These are phyloP conservation scores for Phytophthora pini DNA, from an alignment of 352 stramenopile species.

Conservation along the genomic window DNA sequence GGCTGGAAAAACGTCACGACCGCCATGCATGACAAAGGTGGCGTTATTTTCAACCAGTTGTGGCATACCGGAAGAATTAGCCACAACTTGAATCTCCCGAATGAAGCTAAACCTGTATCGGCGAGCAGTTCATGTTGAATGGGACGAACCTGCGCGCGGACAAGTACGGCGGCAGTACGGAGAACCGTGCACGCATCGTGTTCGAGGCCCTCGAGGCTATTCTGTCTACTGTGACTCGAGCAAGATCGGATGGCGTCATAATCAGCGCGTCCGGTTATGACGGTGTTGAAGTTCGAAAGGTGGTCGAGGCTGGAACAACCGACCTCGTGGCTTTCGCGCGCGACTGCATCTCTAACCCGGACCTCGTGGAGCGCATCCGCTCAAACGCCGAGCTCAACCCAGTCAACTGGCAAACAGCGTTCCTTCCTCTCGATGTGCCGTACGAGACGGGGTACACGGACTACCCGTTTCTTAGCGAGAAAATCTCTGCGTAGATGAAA, in stretches of 20 bases:
- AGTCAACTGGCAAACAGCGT: slow-evolving; percentile 40
- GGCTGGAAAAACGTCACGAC: slow-evolving; percentile 70
- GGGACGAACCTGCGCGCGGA: slow-evolving; percentile 71
- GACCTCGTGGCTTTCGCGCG: slow-evolving; percentile 66
- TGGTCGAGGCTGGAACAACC: slow-evolving; percentile 41
- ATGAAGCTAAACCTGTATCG: slow-evolving; percentile 54
- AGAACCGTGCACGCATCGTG: slow-evolving; percentile 81
- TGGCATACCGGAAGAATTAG: slow-evolving; percentile 83
- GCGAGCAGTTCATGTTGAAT: slow-evolving; percentile 82
- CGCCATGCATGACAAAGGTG: slow-evolving; percentile 78
- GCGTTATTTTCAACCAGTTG: slow-evolving; percentile 83
- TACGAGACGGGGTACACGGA: slow-evolving; percentile 51
- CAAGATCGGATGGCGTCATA: slow-evolving; percentile 49
- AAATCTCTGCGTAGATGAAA: slow-evolving; percentile 2
- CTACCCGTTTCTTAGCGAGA: slow-evolving; percentile 36
- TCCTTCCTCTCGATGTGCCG: slow-evolving; percentile 29
- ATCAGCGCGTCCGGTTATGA: slow-evolving; percentile 58
- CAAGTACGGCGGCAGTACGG: slow-evolving; percentile 63
- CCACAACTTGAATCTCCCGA: slow-evolving; percentile 60
- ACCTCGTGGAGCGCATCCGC: slow-evolving; percentile 57
- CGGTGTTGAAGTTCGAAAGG: slow-evolving; percentile 35
- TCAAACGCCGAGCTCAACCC: slow-evolving; percentile 38
- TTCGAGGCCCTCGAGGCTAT: slow-evolving; percentile 70
- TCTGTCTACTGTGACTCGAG: slow-evolving; percentile 34
- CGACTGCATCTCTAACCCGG: slow-evolving; percentile 71